Conservation (phyloP, 2,329 filamentous ascomycete genomes). For the Aureobasidium sp. region DNA sequence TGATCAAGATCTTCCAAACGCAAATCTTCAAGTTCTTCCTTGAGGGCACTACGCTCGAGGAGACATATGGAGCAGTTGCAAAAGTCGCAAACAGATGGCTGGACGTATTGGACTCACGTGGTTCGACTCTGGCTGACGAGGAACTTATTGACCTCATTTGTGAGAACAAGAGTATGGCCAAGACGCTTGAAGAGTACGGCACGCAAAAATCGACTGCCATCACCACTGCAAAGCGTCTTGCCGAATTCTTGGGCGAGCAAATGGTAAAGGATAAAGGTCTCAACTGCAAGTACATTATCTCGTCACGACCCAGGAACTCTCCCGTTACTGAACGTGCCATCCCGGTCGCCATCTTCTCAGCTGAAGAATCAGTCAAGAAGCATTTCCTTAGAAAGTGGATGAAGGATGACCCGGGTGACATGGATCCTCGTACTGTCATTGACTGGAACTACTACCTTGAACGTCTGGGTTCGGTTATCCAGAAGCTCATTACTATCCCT, state of each 20-base stretch:
- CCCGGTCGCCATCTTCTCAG: slow-evolving; percentile 94
- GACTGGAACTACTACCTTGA: slow-evolving; percentile 98
- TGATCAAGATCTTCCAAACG: slow-evolving; percentile 99
- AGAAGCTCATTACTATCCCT: slow-evolving; percentile 98
- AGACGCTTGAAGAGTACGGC: slow-evolving; percentile 94
- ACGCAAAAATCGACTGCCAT: slow-evolving; percentile 97
- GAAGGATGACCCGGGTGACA: slow-evolving; percentile 82
- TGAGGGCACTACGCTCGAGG: slow-evolving; percentile 75
- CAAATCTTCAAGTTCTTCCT: slow-evolving; percentile 99
- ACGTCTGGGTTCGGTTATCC: slow-evolving; percentile 90
- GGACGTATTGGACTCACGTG: slow-evolving; percentile 84
- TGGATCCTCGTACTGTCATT: slow-evolving; percentile 80
- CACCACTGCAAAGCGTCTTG: slow-evolving; percentile 87
- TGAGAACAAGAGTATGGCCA: slow-evolving; percentile 96
- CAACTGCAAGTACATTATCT: slow-evolving; percentile 99
- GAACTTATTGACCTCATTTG: slow-evolving; percentile 99
- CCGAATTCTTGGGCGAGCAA: slow-evolving; percentile 92
- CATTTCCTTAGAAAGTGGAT: slow-evolving; percentile 92
- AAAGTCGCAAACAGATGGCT: slow-evolving; percentile 95
- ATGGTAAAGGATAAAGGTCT: slow-evolving; percentile 99
- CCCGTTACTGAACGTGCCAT: slow-evolving; percentile 92
- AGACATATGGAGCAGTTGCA: slow-evolving; percentile 86
- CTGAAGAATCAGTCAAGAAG: slow-evolving; percentile 78
- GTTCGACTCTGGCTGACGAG: slow-evolving; percentile 84
- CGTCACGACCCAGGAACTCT: slow-evolving; percentile 72